Base-by-base conservation (phyloP, 192 early-diverging fungal genomes). In the Umbelopsis vinacea region DNA sequence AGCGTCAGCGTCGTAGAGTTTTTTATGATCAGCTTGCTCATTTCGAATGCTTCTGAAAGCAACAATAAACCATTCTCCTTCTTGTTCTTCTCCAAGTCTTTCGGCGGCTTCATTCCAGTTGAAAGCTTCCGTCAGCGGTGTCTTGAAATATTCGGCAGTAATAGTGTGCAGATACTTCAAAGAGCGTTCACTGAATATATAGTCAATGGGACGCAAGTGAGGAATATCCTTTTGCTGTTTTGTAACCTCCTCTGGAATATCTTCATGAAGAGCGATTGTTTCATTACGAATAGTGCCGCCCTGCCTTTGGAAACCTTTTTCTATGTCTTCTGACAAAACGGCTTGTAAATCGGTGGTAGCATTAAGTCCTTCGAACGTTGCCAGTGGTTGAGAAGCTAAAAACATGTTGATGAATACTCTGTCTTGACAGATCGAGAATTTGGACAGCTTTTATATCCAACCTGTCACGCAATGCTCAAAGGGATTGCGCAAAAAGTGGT, bases 51-150 rank as follows among this genome's bases (percentile, higher is more conserved):
- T 74, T 14, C 85, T 78, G 67, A 86, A 86, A 8, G 76, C 85
- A 53, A 86, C 85, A 47, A 86, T 68, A 63, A 81, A 86, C 83
- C 83, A 86, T 11, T 73, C 75, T 24, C 74, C 77, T 52, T 75
- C 66, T 29, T 33, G 26, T 6, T 82, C 73, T 46, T 52, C 7
- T 1, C 73, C 77, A 4, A 85, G 70, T 9, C 26, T 46, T 21
- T 26, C 63, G 17, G 81, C 81, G 0, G 85, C 67, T 38, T 82
- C 73, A 37, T 75, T 29, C 85, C 85, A 86, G 70, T 84, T 85
- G 68, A 86, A 86, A 1, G 72, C 71, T 50, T 73, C 21, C 8
- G 52, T n/a, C 3, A 78, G 24, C 1, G 71, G 66, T 2, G 66
- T 50, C 8, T 67, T 37, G 22, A 74, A 57, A 68, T 82, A 82